Conservation (phyloP, 495 filamentous ascomycete species). For the Lasiosphaeria ovina region DNA sequence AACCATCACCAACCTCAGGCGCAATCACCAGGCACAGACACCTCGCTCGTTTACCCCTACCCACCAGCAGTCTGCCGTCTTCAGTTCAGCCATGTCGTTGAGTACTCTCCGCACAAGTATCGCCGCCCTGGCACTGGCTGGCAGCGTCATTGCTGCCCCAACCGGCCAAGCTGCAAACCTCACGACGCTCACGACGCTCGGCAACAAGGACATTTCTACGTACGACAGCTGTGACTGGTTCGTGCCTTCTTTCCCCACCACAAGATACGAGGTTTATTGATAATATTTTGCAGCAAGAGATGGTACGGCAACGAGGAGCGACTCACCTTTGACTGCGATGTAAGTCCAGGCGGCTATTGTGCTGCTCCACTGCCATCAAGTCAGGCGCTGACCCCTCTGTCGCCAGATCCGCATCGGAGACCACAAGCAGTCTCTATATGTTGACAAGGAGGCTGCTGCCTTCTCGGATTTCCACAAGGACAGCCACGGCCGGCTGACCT, state of each 20-base stretch:
- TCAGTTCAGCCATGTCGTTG: conserved; percentile 15
- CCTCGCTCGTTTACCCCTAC: not conserved
- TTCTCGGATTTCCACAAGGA: conserved; percentile 15
- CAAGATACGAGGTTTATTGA: not conserved
- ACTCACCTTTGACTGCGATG: conserved; percentile 20
- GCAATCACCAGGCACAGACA: not conserved
- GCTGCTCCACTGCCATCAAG: not conserved
- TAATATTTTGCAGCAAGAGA: conserved; percentile 5
- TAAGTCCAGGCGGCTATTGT: conserved; percentile 1
- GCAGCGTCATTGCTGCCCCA: conserved; percentile 14
- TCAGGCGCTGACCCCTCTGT: not conserved
- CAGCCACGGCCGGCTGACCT: conserved; percentile 13
- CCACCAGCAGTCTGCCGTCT: not conserved
- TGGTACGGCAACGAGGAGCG: conserved; percentile 17
- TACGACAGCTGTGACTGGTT: conserved; percentile 18
- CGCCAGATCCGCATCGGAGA: conserved; percentile 11
- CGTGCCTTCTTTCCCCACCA: not conserved
- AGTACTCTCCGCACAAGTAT: conserved; percentile 17
- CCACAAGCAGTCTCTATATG: conserved; percentile 18
- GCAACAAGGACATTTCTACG: conserved; percentile 8
- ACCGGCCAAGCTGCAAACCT: conserved; percentile 5
- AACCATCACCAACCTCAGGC: not conserved
- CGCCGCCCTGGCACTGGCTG: conserved; percentile 17
- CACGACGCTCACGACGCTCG: conserved; percentile 7
- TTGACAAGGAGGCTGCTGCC: conserved; percentile 17